Evolutionary conservation across 192 early-diverging fungal genomes (phyloP), one percentile per base, ranked within the genome.

Genomic region (Gigaspora rosea): DNA sequence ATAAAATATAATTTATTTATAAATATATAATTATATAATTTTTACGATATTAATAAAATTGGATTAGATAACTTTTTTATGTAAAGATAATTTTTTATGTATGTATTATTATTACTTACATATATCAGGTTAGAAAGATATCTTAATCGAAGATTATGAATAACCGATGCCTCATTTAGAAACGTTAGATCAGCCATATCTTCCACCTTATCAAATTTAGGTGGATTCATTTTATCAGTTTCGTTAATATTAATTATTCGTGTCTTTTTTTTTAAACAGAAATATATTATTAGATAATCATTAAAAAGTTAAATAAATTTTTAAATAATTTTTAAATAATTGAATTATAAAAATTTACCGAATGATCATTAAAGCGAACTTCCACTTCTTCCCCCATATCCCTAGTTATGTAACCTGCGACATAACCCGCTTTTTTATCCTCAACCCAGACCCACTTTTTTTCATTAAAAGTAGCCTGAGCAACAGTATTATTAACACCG

Each of bases 171-270:
- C 76, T 97, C 96, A 86, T 99, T 99, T 57, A 99, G 87, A 82
- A 96, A 92, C 13, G 95, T 96, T 72, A 99, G 80, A 59, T 97
- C 95, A 20, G 97, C 97, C 97, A 99, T 98, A 84, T 99, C 97
- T 76, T 99, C 97, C 52, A 93, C 95, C 79, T 92, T 93, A 81
- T 99, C 97, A 79, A 99, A 99, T 85, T 99, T 98, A 75, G 97
- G 97, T 70, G 97, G 97, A 69, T 99, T 99, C 94, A 98, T 97
- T 83, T 97, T 96, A 72, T 96, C 91, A 9, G 92, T 93, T 59
- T 91, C 93, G 80, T 92, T 94, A 72, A 92, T 86, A 79, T 90
- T 89, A 66, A 96, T 90, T 5, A 71, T 15, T 15, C 68, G 69
- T 49, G 63, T 54, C 70, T 62, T 32, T 27, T 27, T 27, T 27